Base-by-base conservation (phyloP, 768 basidiomycete species). In the Mycena maculata region DNA sequence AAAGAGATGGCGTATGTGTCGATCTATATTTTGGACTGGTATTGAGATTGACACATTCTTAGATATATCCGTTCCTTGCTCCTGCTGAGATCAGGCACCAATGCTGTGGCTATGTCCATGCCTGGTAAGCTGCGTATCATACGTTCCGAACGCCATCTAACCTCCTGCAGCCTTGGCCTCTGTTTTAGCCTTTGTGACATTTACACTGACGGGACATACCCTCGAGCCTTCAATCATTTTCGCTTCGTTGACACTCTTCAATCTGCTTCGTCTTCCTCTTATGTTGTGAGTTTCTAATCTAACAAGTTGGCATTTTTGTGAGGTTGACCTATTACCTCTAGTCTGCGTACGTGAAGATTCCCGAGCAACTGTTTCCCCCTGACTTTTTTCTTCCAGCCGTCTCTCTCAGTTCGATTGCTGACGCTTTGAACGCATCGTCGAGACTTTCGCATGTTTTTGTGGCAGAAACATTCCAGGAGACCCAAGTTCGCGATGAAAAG, bases 171-270 rank as follows among this genome's bases (percentile, higher is more conserved):
- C 86, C 1, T 79, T 98, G 38, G 93, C 94, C 0, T 90, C 94
- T 18, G 93, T 97, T 23, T 52, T 91, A 20, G 83, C 91, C 0
- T 92, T 92, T 66, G 84, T 95, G 54, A 90, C 90, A 0, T 98
- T 96, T 77, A 88, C 91, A 5, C 79, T 87, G 23, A 85, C 89
- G 0, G 92, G 92, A 0, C 92, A 95, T 73, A 44, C 77, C 5
- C 84, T 94, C 36, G 79, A 90, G 23, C 86, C 96, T 0, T 89
- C 89, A 0, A 84, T 87, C 38, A 86, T 97, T 65, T 98, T 98
- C 78, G 83, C 95, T 23, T 94, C 94, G 23, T 81, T 98, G 56
- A 90, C 92, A 0, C 82, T 96, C 6, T 98, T 97, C 85, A 92
- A 90, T 69, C 79, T 98, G 22, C 83, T 96, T 47, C 85, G 95